These are phyloP conservation scores for Aspergillus hiratsukae DNA, from an alignment of 2,329 filamentous ascomycete species.

Conservation along the genomic window DNA sequence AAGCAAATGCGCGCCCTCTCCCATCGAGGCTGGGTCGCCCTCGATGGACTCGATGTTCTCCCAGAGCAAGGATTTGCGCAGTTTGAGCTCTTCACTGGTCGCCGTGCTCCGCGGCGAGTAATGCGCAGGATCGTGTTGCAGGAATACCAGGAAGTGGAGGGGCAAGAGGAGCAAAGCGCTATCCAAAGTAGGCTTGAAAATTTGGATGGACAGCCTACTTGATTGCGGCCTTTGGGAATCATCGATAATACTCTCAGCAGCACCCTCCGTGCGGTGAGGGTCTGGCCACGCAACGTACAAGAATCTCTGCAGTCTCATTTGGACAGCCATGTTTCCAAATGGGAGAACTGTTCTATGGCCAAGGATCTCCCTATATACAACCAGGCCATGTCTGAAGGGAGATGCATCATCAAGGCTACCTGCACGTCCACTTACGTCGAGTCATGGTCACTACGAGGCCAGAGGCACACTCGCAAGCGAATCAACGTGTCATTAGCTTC, in stretches of 20 bases:
- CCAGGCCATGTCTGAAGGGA: background rate
- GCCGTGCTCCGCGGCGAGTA: conserved; percentile 34
- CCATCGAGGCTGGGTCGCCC: conserved; percentile 36
- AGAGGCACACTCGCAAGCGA: background rate
- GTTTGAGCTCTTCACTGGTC: conserved; percentile 37
- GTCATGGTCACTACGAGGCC: background rate
- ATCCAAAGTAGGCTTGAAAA: conserved; percentile 28
- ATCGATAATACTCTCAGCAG: background rate
- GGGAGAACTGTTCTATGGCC: background rate
- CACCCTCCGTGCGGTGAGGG: background rate
- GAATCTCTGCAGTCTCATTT: background rate
- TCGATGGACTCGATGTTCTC: conserved; percentile 38
- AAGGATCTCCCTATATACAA: background rate
- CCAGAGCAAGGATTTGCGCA: conserved; percentile 40
- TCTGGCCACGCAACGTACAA: no score
- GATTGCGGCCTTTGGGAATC: conserved; percentile 17
- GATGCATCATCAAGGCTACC: background rate
- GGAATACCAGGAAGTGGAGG: conserved; percentile 33
- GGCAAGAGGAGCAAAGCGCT: conserved; percentile 25
- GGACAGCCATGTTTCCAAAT: background rate
- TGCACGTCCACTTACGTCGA: background rate
- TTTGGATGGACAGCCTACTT: conserved; percentile 30
- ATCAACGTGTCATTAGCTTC: background rate
- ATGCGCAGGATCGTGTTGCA: conserved; percentile 35
- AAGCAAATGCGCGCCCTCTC: conserved; percentile 34